phyloP scores from a whole-genome alignment of 768 basidiomycete species.

The Suillus spraguei region DNA sequence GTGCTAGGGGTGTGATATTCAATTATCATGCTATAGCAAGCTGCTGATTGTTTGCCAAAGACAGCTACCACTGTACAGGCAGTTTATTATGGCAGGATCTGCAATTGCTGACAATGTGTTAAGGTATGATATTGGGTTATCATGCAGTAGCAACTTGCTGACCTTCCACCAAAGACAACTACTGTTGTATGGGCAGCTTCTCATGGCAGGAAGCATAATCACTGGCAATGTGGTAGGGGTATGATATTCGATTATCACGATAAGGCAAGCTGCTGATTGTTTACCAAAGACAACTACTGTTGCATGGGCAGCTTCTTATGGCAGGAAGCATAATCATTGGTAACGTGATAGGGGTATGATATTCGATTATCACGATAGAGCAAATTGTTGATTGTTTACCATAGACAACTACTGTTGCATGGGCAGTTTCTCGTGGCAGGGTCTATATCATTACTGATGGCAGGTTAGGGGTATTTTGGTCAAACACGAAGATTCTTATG shows the following conservation, averaged over 20 bases:
- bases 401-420: not conserved
- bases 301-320: not conserved
- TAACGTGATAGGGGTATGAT: not conserved
- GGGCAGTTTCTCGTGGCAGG: not conserved
- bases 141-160: not conserved
- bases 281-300: not conserved
- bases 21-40: not conserved
- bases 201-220: not conserved
- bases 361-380: not conserved
- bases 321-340: not conserved
- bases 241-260: too few relatives aligned
- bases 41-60: not conserved
- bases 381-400: not conserved
- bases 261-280: not conserved
- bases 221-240: not conserved
- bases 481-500: too few relatives aligned
- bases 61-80: not conserved
- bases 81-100: not conserved
- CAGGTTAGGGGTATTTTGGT: too few relatives aligned
- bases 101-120: too few relatives aligned
- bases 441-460: too few relatives aligned
- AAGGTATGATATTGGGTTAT: too few relatives aligned
- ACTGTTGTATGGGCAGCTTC: not conserved
- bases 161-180: not conserved
- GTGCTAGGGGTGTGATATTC: too few relatives aligned